Evolutionary conservation across 73 alveolate species (phyloP).

Genomic region (Paramecium biaurelia): DNA sequence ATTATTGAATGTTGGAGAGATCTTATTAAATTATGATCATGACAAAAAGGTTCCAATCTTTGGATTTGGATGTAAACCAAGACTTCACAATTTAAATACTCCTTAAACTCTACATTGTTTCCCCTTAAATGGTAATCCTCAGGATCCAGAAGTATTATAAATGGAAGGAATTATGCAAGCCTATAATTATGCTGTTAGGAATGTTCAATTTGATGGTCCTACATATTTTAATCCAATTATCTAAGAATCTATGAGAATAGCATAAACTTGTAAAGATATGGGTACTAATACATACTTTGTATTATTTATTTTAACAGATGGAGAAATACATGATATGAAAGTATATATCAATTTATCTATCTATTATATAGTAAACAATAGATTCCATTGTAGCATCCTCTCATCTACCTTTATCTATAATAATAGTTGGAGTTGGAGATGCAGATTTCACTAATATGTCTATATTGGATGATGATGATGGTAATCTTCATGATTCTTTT

Average conservation of each 20-base stretch:
- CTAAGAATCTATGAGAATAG: conserved; percentile 68
- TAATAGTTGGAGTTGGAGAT: conserved; percentile 88
- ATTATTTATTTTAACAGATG: conserved; percentile 94
- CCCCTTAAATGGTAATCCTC: conserved; percentile 70
- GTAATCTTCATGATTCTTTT: conserved; percentile 62
- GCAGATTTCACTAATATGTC: conserved; percentile 81
- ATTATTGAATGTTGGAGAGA: conserved; percentile 71
- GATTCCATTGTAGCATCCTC: conserved; percentile 75
- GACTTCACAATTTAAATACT: conserved; percentile 53
- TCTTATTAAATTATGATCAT: conserved; percentile 81
- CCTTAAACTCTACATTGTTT: conserved; percentile 72
- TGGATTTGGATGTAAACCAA: conserved; percentile 85
- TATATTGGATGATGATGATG: conserved; percentile 92
- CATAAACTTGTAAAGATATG: conserved; percentile 61
- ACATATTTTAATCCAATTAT: conserved; percentile 78
- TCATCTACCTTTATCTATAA: conserved; percentile 82
- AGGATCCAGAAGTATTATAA: conserved; percentile 71
- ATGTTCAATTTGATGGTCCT: conserved; percentile 79
- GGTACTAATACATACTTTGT: conserved; percentile 74
- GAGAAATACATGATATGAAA: conserved; percentile 90
- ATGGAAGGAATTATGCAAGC: conserved; percentile 74
- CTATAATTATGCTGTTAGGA: conserved; percentile 69
- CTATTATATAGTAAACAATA: conserved; percentile 37
- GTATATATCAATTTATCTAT: conserved; percentile 53
- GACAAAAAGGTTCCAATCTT: conserved; percentile 82